Evolutionary conservation across 2,329 filamentous ascomycete species (phyloP).

Genomic region (Teratosphaeria pseudoeucalypti): DNA sequence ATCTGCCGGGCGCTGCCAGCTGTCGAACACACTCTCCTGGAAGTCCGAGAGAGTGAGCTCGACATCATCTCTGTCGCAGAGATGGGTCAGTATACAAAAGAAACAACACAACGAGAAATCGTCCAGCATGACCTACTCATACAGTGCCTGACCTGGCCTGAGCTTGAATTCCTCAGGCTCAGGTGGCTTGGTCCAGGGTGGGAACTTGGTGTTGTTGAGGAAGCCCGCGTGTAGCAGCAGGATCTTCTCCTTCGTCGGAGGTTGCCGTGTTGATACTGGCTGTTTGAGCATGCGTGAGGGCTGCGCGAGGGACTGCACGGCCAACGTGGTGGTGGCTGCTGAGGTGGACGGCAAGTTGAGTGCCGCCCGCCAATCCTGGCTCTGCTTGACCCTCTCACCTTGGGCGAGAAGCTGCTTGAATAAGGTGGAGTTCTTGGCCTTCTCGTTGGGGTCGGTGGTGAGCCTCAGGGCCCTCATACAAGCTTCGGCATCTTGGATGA

Average conservation of each 20-base stretch:
- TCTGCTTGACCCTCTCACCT: constrained; percentile 65
- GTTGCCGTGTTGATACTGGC: constrained; percentile 49
- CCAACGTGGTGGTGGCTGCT: neutral
- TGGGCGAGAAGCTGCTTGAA: constrained; percentile 55
- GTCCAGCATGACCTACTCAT: constrained; percentile 45
- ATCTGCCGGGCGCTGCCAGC: constrained; percentile 70
- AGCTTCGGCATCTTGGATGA: constrained; percentile 67
- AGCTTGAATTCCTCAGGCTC: constrained; percentile 51
- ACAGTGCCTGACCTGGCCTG: constrained; percentile 42
- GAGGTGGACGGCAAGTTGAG: constrained; percentile 1
- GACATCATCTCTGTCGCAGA: constrained; percentile 43
- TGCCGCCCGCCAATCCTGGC: constrained; percentile 18
- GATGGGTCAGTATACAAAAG: constrained; percentile 14
- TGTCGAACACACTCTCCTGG: constrained; percentile 66
- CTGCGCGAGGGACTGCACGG: neutral
- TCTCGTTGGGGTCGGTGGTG: constrained; percentile 52
- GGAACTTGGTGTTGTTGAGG: constrained; percentile 74
- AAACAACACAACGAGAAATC: constrained; percentile 2
- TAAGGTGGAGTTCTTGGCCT: constrained; percentile 56
- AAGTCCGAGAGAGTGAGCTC: constrained; percentile 61
- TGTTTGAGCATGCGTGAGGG: constrained; percentile 26
- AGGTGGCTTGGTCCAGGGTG: constrained; percentile 66
- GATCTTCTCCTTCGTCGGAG: constrained; percentile 62
- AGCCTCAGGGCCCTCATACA: constrained; percentile 67
- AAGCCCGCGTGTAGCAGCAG: constrained; percentile 68